Base-by-base conservation (phyloP, 768 basidiomycete genomes). In the Amanita exitialis region DNA sequence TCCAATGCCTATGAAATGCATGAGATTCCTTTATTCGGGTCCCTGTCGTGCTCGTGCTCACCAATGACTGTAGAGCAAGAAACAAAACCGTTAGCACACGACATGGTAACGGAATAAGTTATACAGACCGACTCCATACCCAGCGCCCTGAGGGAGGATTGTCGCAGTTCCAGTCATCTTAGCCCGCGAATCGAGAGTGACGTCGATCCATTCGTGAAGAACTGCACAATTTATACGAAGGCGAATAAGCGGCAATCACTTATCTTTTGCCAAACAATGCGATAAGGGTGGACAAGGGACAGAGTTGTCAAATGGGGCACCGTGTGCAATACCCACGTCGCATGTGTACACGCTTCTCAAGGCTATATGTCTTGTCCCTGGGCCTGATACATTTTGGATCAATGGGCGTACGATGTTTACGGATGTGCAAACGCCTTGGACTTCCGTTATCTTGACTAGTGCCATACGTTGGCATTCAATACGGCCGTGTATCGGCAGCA, bases 91-190 rank as follows among this genome's bases (percentile, higher is more conserved):
- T 25, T 10, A 44, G 25, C 38, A 12, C 20, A 45, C 16, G 49
- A 20, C 39, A 47, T 13, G 13, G 32, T 32, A 38, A 0, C 50
- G 21, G 30, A 10, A 16, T 13, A 23, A 13, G 45, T 3, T 27
- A 25, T 5, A 62, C 77, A 57, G 58, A 85, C 85, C 82, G 51
- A 87, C 87, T 38, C 89, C 89, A 73, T 90, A 91, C 32, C 90
- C 89, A 12, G 86, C 89, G 30, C 84, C 86, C 69, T 87, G 83
- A 20, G 88, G 88, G 46, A 90, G 72, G 21, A 83, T 62, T 4
- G 66, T 61, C 27, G 55, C 62, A 4, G 65, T 61, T 35, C 54
- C 59, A 13, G 63, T 53, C 65, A 66, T 66, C 10, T 34, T 51
- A 21, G 5, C 36, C 23, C 27, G 23, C 13, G 20, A 21, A 23